phyloP scores from a whole-genome alignment of 78 protist genomes.

The Dictyostelium discoideum region DNA sequence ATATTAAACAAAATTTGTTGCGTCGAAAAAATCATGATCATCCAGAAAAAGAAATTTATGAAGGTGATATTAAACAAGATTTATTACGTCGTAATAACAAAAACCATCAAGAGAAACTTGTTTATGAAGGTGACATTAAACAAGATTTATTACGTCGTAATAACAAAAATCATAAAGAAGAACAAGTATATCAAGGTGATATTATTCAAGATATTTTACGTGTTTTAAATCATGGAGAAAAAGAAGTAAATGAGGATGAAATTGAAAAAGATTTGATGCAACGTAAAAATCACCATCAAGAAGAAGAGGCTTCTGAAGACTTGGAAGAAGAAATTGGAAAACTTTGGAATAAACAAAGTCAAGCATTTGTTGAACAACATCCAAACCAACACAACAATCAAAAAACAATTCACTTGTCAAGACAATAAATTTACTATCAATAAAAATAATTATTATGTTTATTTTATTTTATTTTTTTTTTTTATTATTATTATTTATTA shows the following conservation, averaged over 20 bases:
- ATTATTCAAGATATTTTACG: not conserved
- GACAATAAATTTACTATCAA: not conserved
- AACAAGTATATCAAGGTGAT: not conserved
- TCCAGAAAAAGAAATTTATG: not conserved
- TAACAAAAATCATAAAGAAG: not conserved
- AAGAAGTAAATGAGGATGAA: not conserved
- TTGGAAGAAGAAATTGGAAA: not conserved
- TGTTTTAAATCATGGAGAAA: not conserved
- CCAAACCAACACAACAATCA: not conserved
- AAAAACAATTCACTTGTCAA: not conserved
- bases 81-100: not conserved
- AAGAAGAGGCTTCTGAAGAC: too few species aligned
- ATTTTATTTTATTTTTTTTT: not conserved
- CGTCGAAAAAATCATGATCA: not conserved
- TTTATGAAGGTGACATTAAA: not conserved
- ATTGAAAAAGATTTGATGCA: not conserved
- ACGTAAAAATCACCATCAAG: not conserved
- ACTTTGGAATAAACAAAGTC: not conserved
- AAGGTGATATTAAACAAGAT: not conserved
- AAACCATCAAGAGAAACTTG: not conserved
- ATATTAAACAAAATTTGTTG: not conserved
- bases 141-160: too few species aligned
- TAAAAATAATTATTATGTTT: not conserved
- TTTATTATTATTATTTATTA: too few species aligned
- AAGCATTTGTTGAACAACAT: not conserved